A percentile compares a stretch with the other conserved stretches of the same genome.
Evolutionary conservation across 805 yeast species (phyloP).

Genomic region (Vanderwaltozyma polyspora): DNA sequence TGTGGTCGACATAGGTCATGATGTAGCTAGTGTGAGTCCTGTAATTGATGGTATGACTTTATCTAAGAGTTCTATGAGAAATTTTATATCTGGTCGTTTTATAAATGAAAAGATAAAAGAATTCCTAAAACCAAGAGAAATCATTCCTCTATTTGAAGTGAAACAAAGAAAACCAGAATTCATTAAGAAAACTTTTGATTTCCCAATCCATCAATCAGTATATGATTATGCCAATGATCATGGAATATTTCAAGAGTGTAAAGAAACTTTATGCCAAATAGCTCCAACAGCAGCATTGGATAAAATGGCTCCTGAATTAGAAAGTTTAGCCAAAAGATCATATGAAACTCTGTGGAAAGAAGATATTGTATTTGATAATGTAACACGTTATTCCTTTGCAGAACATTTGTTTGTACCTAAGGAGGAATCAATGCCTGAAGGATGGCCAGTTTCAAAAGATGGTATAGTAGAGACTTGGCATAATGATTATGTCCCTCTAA

Average conservation of each 20-base stretch:
- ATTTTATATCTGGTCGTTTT: conserved; percentile 64
- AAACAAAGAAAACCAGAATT: conserved; percentile 25
- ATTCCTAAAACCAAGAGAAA: conserved; percentile 25
- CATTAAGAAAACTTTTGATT: conserved; percentile 16
- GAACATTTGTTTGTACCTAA: conserved; percentile 66
- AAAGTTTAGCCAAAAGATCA: conserved; percentile 29
- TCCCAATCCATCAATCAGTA: conserved; percentile 35
- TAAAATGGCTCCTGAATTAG: conserved; percentile 18
- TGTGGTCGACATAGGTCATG: conserved; percentile 81
- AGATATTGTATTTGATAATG: conserved; percentile 45
- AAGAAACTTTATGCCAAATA: conserved; percentile 55
- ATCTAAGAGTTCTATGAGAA: conserved; percentile 56
- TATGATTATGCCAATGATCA: conserved; percentile 45
- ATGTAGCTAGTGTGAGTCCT: conserved; percentile 64
- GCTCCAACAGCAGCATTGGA: conserved; percentile 17
- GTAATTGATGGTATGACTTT: conserved; percentile 74
- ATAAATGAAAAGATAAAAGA: conserved; percentile 28
- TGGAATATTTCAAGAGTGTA: conserved; percentile 54
- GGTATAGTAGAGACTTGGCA: conserved; percentile 45
- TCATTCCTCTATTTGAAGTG: conserved; percentile 25
- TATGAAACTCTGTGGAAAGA: conserved; percentile 76
- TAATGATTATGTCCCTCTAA: conserved; percentile 66
- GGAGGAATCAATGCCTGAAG: conserved; percentile 30
- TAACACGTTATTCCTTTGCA: conserved; percentile 47
- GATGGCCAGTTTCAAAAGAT: conserved; percentile 30